A percentile compares a stretch with the other conserved stretches of the same genome.
Conservation (phyloP, 1,284 basidiomycete genomes). For the Hemileia vastatrix region DNA sequence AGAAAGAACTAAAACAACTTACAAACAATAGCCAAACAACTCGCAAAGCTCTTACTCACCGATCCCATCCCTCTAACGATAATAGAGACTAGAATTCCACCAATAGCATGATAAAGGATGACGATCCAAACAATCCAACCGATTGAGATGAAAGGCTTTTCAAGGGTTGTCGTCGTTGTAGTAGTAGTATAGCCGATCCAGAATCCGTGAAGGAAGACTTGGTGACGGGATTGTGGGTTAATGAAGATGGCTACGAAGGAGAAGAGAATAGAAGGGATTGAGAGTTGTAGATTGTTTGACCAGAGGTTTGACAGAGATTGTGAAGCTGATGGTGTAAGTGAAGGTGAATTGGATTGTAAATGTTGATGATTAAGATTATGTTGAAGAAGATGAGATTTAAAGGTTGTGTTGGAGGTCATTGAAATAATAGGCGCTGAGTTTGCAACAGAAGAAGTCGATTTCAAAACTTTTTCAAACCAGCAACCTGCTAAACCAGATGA, state of each 20-base stretch:
- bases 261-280: neutral
- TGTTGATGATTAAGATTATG: neutral
- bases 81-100: slow-evolving; percentile 18
- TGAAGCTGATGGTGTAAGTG: no score
- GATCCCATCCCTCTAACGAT: slow-evolving; percentile 6
- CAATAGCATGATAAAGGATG: slow-evolving; percentile 13
- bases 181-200: slow-evolving; percentile 4
- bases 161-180: no score
- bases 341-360: neutral
- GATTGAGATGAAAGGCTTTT: no score
- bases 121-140: slow-evolving; percentile 12
- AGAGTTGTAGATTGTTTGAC: slow-evolving; percentile 9
- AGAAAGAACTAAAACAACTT: no score
- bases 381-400: neutral
- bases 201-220: neutral
- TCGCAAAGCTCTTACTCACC: slow-evolving; percentile 14
- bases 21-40: slow-evolving; percentile 11
- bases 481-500: slow-evolving; percentile 6
- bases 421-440: no score
- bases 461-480: slow-evolving; percentile 7
- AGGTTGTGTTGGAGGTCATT: neutral
- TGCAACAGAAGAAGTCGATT: neutral
- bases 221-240: neutral
- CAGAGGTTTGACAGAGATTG: slow-evolving; percentile 1
- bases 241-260: slow-evolving; percentile 12